phyloP scores from a whole-genome alignment of 345 rosid genomes.

The Firmiana major region DNA sequence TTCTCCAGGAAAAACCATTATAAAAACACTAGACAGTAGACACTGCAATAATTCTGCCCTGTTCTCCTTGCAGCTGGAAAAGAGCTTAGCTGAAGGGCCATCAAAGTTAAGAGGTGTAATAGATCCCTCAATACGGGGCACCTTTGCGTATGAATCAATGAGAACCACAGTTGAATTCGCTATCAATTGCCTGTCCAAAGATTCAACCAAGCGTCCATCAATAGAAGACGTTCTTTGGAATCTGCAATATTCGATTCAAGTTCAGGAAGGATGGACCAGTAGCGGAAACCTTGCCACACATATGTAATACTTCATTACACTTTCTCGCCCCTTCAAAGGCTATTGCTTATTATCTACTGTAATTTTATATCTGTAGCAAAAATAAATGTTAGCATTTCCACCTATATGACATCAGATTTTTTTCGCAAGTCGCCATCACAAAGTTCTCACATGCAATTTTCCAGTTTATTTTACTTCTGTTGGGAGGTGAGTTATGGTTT shows the following conservation, averaged over 20 bases:
- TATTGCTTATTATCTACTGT: background rate
- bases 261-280: conserved; percentile 86
- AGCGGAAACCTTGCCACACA: conserved; percentile 65
- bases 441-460: background rate
- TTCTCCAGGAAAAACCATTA: background rate
- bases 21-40: too few species aligned
- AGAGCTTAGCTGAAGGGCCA: conserved; percentile 52
- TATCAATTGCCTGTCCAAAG: conserved; percentile 63
- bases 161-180: conserved; percentile 70
- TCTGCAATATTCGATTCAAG: conserved; percentile 83
- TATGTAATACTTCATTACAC: conserved; percentile 12
- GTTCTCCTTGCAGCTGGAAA: conserved; percentile 44
- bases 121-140: conserved; percentile 63
- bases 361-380: background rate
- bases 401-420: background rate
- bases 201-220: conserved; percentile 59
- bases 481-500: background rate
- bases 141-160: conserved; percentile 75
- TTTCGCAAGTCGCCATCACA: background rate
- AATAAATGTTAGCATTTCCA: background rate
- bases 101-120: conserved; percentile 38
- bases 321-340: background rate
- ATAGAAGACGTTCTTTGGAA: conserved; percentile 95
- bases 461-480: background rate
- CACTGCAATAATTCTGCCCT: background rate